phyloP scores from a whole-genome alignment of 2,329 filamentous ascomycete genomes.

The Dichotomopilus funicola region DNA sequence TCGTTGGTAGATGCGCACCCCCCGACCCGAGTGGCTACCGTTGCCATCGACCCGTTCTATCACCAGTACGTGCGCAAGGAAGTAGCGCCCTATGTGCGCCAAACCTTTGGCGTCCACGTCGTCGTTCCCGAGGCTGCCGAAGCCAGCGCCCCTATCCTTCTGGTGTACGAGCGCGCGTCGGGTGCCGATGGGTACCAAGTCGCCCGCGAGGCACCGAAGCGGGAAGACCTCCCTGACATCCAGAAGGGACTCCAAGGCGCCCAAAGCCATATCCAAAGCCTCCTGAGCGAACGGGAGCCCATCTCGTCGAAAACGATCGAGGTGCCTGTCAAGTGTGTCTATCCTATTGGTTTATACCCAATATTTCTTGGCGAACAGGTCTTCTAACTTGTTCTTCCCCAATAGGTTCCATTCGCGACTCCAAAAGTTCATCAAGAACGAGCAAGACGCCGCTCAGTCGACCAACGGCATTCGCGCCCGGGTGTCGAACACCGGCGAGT shows the following conservation, averaged over 20 bases:
- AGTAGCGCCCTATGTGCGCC: conserved; percentile 56
- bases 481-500: conserved; percentile 52
- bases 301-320: conserved; percentile 47
- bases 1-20: conserved; percentile 68
- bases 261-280: conserved; percentile 48
- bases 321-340: conserved; percentile 48
- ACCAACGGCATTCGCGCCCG: conserved; percentile 53
- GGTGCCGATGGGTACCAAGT: conserved; percentile 45
- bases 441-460: conserved; percentile 46
- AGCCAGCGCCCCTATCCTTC: conserved; percentile 54
- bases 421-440: conserved; percentile 56
- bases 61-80: conserved; percentile 64
- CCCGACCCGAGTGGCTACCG: conserved; percentile 60
- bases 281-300: conserved; percentile 54
- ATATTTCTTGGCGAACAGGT: neutral
- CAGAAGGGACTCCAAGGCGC: conserved; percentile 50
- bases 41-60: conserved; percentile 72
- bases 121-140: conserved; percentile 62
- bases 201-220: conserved; percentile 46
- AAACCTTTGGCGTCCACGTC: conserved; percentile 65
- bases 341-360: neutral
- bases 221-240: conserved; percentile 47
- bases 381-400: conserved; percentile 23
- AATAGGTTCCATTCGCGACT: conserved; percentile 56
- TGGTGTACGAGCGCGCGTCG: conserved; percentile 65